Evolutionary conservation across 2,329 filamentous ascomycete species (phyloP), one percentile per base, ranked within the genome.

Genomic region (Monosporascus sp.): DNA sequence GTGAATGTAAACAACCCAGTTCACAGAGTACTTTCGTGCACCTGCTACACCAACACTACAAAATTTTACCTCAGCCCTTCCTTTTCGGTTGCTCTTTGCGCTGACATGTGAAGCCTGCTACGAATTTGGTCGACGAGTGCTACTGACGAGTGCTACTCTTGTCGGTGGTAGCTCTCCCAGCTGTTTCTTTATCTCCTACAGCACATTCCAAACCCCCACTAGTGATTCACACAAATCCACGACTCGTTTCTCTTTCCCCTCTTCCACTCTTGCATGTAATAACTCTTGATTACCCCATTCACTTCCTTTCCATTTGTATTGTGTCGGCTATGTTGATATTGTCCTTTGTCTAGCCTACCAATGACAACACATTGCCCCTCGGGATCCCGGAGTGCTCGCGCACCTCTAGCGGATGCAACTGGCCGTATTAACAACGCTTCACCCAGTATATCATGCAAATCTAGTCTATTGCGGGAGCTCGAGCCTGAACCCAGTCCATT

Each of bases 341-440:
- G 22, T 16, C 48, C 51, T 47, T 43, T 59, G 44, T 46, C 20
- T 50, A 49, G 46, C 24, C 47, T 27, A 20, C 26, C 11, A 31
- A 52, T 55, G 53, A 7, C 46, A 50, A 46, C 52, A 61, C 24
- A 66, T 68, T 64, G 62, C 60, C 57, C 54, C 61, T 49, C 52
- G 54, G 54, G 37, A 37, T 38, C 43, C 44, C 55, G 5, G 51
- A 45, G 49, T 47, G 59, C 55, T 34, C 66, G 66, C 44, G 50
- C 60, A 52, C 67, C 67, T 14, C 56, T 69, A 5, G 61, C 59
- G 48, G 67, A 69, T 54, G 61, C 67, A 27, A 69, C 66, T 19
- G 57, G 60, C 38, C 63, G 63, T 9, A 48, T 67, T 26, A 49
- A 62, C 57, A 68, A 67, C 49, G 49, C 60, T 22, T 51, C 62